phyloP scores from a whole-genome alignment of 2,329 filamentous ascomycete genomes.

The Alternaria angustiovoidea region DNA sequence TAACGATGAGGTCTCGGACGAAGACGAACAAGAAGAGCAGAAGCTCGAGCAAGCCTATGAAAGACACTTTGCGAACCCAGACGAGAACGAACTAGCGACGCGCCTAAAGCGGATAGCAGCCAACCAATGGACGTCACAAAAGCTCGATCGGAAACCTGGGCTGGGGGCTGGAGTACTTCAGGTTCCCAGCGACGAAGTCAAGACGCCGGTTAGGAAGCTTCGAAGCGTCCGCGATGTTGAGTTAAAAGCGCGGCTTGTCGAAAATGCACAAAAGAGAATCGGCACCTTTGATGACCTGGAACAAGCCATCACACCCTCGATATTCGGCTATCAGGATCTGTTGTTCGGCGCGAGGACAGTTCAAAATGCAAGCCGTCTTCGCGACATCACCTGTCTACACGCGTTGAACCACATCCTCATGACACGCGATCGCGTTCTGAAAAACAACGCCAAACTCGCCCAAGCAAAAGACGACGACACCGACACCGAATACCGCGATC shows the following conservation, averaged over 20 bases:
- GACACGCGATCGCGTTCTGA: conserved; percentile 88
- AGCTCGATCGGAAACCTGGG: conserved; percentile 38
- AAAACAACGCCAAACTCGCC: conserved; percentile 84
- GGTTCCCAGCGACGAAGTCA: conserved; percentile 30
- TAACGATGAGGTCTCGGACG: conserved; percentile 49
- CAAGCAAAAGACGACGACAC: conserved; percentile 68
- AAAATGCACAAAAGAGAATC: conserved; percentile 42
- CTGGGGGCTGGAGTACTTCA: conserved; percentile 37
- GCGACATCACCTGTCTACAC: conserved; percentile 80
- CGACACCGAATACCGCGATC: conserved; percentile 81
- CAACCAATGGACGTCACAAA: conserved; percentile 59
- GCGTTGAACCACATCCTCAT: conserved; percentile 92
- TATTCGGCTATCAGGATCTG: conserved; percentile 85
- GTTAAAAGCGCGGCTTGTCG: conserved; percentile 44
- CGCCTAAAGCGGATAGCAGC: conserved; percentile 58
- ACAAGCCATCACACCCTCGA: conserved; percentile 70
- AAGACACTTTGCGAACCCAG: conserved; percentile 75
- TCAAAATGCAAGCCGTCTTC: conserved; percentile 72
- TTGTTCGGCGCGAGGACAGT: conserved; percentile 77
- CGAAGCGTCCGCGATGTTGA: conserved; percentile 38
- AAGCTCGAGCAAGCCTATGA: conserved; percentile 74
- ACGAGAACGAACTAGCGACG: conserved; percentile 66
- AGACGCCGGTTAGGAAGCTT: conserved; percentile 27
- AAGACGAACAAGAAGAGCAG: conserved; percentile 19
- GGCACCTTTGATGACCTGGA: conserved; percentile 67